phyloP scores from a whole-genome alignment of 495 filamentous ascomycete genomes.

The Podospora bellae-mahoneyi region DNA sequence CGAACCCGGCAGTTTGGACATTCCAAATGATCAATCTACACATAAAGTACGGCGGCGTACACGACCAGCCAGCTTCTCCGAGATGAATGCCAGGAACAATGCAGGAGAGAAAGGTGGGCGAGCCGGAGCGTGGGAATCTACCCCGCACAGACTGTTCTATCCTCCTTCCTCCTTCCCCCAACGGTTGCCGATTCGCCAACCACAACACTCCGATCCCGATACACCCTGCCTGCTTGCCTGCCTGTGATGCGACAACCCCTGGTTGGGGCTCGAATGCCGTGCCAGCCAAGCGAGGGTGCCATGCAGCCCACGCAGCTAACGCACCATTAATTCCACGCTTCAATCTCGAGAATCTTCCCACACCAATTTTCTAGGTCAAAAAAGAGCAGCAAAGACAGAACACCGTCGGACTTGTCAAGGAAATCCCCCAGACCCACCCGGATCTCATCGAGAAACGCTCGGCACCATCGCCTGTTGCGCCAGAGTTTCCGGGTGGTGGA shows the following conservation, averaged over 20 bases:
- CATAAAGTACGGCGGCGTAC: too few species aligned
- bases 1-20: not conserved
- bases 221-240: not conserved
- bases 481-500: not conserved
- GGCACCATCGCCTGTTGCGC: not conserved
- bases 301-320: not conserved
- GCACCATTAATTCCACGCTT: not conserved
- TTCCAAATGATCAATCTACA: not conserved
- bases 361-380: too few species aligned
- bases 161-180: not conserved
- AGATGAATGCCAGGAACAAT: not conserved
- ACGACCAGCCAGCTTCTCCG: not conserved
- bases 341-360: not conserved
- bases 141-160: not conserved
- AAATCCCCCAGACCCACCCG: not conserved
- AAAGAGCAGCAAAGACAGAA: not conserved
- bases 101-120: not conserved
- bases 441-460: not conserved
- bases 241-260: not conserved
- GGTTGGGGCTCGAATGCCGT: not conserved
- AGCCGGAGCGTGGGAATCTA: not conserved
- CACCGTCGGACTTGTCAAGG: too few species aligned
- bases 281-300: not conserved
- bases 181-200: not conserved
- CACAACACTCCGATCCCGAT: not conserved